Percentiles rank a stretch among this genome's conserved stretches.
phyloP scores from a whole-genome alignment of 2,329 filamentous ascomycete species.

The Trichoderma sp. region DNA sequence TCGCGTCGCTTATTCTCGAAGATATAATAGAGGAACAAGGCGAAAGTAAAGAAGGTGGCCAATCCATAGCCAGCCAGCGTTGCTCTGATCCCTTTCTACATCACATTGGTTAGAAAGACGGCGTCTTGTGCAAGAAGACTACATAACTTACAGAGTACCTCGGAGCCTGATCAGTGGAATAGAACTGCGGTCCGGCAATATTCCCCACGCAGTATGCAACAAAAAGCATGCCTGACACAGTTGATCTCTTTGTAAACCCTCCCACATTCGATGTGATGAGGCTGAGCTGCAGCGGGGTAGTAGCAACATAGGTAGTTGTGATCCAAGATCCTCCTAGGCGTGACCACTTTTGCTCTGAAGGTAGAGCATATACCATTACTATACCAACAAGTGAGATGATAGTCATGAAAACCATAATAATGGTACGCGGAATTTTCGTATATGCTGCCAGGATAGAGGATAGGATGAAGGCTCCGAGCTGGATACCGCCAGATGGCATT shows the following conservation, averaged over 20 bases:
- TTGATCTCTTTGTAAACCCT: conserved; percentile 60
- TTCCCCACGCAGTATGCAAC: conserved; percentile 55
- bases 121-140: neutral
- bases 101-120: neutral
- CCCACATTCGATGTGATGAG: conserved; percentile 54
- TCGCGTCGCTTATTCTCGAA: conserved; percentile 51
- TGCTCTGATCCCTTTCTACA: conserved; percentile 48
- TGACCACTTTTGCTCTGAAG: neutral
- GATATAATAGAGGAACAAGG: conserved; percentile 45
- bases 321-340: neutral
- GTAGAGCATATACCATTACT: neutral
- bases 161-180: conserved; percentile 47
- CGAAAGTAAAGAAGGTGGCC: conserved; percentile 42
- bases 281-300: conserved; percentile 52
- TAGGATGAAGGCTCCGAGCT: neutral
- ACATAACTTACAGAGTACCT: conserved; percentile 44
- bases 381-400: neutral
- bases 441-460: neutral
- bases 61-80: conserved; percentile 56
- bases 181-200: conserved; percentile 55
- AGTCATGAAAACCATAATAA: neutral
- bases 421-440: neutral
- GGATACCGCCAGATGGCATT: neutral
- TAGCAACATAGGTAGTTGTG: conserved; percentile 32
- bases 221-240: conserved; percentile 53